These are phyloP conservation scores for Bretschneidera sinensis DNA, from an alignment of 345 rosid genomes.

Conservation along the genomic window DNA sequence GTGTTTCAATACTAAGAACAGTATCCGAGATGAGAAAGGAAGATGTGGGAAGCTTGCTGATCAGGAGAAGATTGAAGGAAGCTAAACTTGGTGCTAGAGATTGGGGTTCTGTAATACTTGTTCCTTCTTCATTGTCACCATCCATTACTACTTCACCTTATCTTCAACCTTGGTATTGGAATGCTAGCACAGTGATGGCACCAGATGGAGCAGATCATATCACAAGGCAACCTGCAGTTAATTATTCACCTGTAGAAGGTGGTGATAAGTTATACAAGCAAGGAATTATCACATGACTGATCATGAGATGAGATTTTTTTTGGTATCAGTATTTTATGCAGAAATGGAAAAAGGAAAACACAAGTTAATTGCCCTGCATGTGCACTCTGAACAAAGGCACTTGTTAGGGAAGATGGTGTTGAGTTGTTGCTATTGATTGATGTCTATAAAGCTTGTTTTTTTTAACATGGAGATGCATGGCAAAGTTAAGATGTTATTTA, in stretches of 20 bases:
- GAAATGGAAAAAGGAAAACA: no score
- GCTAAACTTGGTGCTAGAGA: constrained; percentile 61
- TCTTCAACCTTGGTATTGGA: constrained; percentile 71
- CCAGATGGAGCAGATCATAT: constrained; percentile 24
- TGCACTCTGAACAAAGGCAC: no score
- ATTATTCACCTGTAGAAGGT: constrained; percentile 58
- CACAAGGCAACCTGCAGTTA: constrained; percentile 39
- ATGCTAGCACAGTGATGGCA: constrained; percentile 43
- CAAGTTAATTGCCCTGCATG: no score
- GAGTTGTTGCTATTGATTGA: no score
- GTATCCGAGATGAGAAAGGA: constrained; percentile 59
- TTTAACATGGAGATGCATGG: no score
- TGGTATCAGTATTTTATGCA: no score
- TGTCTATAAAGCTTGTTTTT: no score
- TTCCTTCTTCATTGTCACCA: constrained; percentile 31
- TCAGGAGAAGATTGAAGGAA: constrained; percentile 62
- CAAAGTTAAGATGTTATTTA: no score
- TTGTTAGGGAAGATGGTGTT: no score
- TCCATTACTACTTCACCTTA: constrained; percentile 28
- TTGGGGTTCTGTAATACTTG: constrained; percentile 70
- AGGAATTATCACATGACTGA: constrained; percentile 54
- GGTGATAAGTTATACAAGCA: constrained; percentile 64
- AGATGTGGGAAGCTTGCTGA: constrained; percentile 60
- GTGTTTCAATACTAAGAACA: constrained; percentile 62
- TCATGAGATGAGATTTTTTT: not conserved